phyloP scores from a whole-genome alignment of 2,329 filamentous ascomycete genomes.

The Berkeleyomyces rouxiae region DNA sequence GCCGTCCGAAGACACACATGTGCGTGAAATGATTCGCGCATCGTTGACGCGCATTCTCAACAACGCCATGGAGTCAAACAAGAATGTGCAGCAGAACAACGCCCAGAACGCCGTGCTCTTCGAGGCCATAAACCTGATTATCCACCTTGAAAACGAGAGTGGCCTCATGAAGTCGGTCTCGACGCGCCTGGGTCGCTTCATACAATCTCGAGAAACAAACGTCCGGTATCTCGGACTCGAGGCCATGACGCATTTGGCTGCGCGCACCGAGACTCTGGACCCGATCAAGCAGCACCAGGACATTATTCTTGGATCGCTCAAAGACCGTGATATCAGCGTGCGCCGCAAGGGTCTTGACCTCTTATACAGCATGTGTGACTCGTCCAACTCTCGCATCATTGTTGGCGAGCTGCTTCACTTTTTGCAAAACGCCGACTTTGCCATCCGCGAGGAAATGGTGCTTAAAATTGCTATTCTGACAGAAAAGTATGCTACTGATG shows the following conservation, averaged over 20 bases:
- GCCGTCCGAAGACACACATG: slow-evolving; percentile 89
- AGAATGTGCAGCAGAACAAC: slow-evolving; percentile 99
- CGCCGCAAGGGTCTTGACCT: slow-evolving; percentile 88
- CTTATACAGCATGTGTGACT: slow-evolving; percentile 98
- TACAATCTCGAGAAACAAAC: slow-evolving; percentile 92
- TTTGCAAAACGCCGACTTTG: slow-evolving; percentile 90
- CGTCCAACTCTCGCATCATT: slow-evolving; percentile 82
- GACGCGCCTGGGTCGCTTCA: slow-evolving; percentile 77
- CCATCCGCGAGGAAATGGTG: slow-evolving; percentile 97
- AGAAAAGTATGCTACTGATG: slow-evolving; percentile 94
- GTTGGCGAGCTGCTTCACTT: slow-evolving; percentile 89
- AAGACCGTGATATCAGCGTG: slow-evolving; percentile 93
- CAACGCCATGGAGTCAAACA: slow-evolving; percentile 78
- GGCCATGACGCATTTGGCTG: slow-evolving; percentile 95
- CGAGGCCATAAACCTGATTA: slow-evolving; percentile 95
- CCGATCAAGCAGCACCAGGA: slow-evolving; percentile 97
- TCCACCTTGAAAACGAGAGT: slow-evolving; percentile 90
- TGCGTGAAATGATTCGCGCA: slow-evolving; percentile 80
- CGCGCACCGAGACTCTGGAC: slow-evolving; percentile 80
- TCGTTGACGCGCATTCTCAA: slow-evolving; percentile 84
- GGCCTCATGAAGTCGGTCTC: slow-evolving; percentile 94
- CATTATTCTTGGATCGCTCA: slow-evolving; percentile 84
- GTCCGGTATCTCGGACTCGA: slow-evolving; percentile 90
- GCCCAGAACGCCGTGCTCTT: slow-evolving; percentile 96
- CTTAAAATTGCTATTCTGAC: slow-evolving; percentile 96